Conservation (phyloP, 2,329 filamentous ascomycete species). For the Neonectria sp. region DNA sequence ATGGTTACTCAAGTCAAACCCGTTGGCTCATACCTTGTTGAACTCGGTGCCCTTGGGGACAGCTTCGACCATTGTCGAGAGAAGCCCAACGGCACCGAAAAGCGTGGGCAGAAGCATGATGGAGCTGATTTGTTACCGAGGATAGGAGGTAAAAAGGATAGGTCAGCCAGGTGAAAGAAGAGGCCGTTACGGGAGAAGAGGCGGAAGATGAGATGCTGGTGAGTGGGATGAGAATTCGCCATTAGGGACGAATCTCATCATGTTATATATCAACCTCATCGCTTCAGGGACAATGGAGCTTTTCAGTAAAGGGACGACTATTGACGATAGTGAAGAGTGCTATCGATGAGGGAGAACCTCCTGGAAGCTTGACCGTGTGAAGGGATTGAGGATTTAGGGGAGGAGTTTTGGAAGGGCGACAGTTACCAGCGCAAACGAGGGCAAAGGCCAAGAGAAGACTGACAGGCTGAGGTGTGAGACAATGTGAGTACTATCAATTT, state of each 20-base stretch:
- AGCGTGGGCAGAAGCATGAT: slow-evolving; percentile 46
- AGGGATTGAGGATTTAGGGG: slow-evolving; percentile 11
- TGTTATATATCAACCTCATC: slow-evolving; percentile 42
- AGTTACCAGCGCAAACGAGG: neutral
- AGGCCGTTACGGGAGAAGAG: slow-evolving; percentile 30
- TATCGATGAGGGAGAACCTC: slow-evolving; percentile 35
- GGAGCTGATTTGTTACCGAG: slow-evolving; percentile 2
- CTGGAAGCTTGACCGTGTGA: slow-evolving; percentile 22
- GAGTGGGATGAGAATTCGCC: slow-evolving; percentile 37
- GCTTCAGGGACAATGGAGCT: slow-evolving; percentile 37
- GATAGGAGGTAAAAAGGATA: slow-evolving; percentile 1
- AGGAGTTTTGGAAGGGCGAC: slow-evolving; percentile 29
- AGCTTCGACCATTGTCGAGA: slow-evolving; percentile 45
- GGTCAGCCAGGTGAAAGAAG: slow-evolving; percentile 30
- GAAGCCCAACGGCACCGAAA: slow-evolving; percentile 46
- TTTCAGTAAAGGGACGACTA: slow-evolving; percentile 36
- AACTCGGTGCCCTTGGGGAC: slow-evolving; percentile 40
- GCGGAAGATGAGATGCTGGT: slow-evolving; percentile 32
- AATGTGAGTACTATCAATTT: slow-evolving; percentile 4
- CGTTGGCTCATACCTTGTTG: slow-evolving; percentile 33
- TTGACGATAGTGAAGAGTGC: slow-evolving; percentile 34
- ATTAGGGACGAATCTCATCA: slow-evolving; percentile 25
- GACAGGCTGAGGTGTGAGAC: slow-evolving; percentile 2
- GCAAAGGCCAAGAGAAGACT: neutral
- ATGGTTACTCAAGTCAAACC: neutral